phyloP scores from a whole-genome alignment of 306 rosid species.

The Canavalia ensiformis region DNA sequence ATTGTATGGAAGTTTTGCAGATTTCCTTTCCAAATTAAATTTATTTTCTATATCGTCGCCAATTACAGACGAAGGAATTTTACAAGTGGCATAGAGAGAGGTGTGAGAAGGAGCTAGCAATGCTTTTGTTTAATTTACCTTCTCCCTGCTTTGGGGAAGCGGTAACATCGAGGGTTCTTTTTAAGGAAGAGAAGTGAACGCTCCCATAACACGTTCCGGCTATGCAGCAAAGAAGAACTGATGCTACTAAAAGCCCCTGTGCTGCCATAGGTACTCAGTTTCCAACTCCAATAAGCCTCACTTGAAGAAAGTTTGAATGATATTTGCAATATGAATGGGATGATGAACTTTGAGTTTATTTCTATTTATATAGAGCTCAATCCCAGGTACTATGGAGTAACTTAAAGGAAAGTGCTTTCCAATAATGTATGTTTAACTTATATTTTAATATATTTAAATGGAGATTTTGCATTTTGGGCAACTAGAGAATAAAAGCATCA shows the following conservation, averaged over 20 bases:
- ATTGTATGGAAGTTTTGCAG: too few species aligned
- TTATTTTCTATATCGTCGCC: too few species aligned
- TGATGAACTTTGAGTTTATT: background rate
- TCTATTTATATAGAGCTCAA: constrained; percentile 22
- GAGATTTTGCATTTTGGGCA: background rate
- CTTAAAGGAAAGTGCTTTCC: too few species aligned
- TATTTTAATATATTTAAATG: background rate
- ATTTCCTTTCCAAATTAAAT: background rate
- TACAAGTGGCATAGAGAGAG: background rate
- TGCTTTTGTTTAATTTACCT: constrained; percentile 45
- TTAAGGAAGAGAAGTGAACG: constrained; percentile 59
- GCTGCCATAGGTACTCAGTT: constrained; percentile 55
- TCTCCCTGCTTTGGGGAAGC: constrained; percentile 59
- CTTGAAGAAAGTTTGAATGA: background rate
- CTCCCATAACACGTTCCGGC: constrained; percentile 56
- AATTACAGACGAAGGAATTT: too few species aligned
- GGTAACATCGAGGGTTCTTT: constrained; percentile 56
- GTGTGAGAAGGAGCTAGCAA: background rate
- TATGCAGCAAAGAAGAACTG: constrained; percentile 58
- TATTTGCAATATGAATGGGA: constrained; percentile 5
- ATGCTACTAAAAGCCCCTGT: constrained; percentile 54
- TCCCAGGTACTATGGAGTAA: background rate
- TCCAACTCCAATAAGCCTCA: background rate
- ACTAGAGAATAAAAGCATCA: background rate
- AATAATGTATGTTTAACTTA: too few species aligned